A percentile compares a stretch with the other conserved stretches of the same genome.
Conservation (phyloP, 192 early-diverging fungal species). For the Phycomyces nitens region DNA sequence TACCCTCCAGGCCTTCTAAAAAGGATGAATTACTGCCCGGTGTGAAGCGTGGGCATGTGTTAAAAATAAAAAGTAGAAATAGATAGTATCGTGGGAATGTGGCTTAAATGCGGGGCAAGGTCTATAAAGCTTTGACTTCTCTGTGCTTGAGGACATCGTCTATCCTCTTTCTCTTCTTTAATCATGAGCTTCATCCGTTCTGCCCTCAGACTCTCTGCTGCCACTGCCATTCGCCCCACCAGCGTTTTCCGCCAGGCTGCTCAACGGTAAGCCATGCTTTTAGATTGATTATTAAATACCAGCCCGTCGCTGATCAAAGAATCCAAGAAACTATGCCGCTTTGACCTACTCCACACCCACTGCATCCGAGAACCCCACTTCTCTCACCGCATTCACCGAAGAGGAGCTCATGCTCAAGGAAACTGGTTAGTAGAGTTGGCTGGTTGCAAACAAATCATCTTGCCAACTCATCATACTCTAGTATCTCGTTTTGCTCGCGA, state of each 20-base stretch:
- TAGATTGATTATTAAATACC: too few relatives aligned
- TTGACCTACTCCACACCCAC: conserved; percentile 18
- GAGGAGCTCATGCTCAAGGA: conserved; percentile 87
- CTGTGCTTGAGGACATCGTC: too few relatives aligned
- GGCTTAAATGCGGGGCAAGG: neutral
- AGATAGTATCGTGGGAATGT: neutral
- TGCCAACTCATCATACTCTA: conserved; percentile 19
- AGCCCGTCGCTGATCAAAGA: neutral
- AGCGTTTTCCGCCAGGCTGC: neutral
- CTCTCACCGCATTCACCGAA: conserved; percentile 80
- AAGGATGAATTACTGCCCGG: neutral
- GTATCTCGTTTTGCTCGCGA: conserved; percentile 82
- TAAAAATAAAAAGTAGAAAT: conserved; percentile 1
- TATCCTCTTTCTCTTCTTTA: neutral
- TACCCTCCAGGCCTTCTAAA: neutral
- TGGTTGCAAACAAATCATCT: too few relatives aligned
- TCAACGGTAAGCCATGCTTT: neutral
- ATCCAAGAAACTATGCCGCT: conserved; percentile 11
- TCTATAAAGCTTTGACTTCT: too few relatives aligned
- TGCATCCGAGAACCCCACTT: conserved; percentile 38
- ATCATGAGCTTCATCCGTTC: neutral
- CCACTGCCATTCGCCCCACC: neutral
- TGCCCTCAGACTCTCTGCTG: neutral
- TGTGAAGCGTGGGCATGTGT: neutral
- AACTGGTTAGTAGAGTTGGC: conserved; percentile 46